Percentiles rank a stretch among this genome's conserved stretches.
phyloP scores from a whole-genome alignment of 179 eudicot species.

The Beta lomatogona region DNA sequence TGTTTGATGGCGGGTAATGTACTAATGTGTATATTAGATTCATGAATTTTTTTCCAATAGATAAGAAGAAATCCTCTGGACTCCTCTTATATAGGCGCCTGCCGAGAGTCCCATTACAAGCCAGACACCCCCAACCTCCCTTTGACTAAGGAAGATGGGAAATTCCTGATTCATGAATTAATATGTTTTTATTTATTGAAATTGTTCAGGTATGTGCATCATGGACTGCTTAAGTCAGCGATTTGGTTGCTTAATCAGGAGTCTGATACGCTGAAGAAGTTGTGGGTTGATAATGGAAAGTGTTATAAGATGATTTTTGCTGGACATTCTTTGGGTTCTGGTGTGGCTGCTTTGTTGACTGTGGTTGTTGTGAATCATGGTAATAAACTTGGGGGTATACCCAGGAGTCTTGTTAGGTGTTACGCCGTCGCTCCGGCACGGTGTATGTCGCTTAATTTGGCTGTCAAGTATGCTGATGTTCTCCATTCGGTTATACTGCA shows the following conservation, averaged over 20 bases:
- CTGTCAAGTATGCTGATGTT: slow-evolving; percentile 93
- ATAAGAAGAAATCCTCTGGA: too few relatives aligned
- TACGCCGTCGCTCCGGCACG: slow-evolving; percentile 79
- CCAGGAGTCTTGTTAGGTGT: slow-evolving; percentile 52
- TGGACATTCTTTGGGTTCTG: slow-evolving; percentile 91
- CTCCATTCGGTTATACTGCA: slow-evolving; percentile 75
- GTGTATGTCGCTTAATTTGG: slow-evolving; percentile 92
- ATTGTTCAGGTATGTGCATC: slow-evolving; percentile 52
- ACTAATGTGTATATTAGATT: too few relatives aligned
- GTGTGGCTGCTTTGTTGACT: slow-evolving; percentile 71
- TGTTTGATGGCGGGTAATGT: slow-evolving; percentile 76
- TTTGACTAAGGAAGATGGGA: too few relatives aligned
- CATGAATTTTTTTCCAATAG: too few relatives aligned
- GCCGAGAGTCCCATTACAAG: too few relatives aligned
- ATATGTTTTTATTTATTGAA: too few relatives aligned
- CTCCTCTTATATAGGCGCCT: too few relatives aligned
- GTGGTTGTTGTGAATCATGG: slow-evolving; percentile 75
- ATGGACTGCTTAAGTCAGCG: slow-evolving; percentile 78
- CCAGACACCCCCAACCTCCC: too few relatives aligned
- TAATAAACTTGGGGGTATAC: slow-evolving; percentile 63
- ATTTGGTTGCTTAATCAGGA: slow-evolving; percentile 71
- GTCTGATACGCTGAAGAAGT: slow-evolving; percentile 46
- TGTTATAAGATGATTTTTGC: slow-evolving; percentile 69
- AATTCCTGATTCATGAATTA: too few relatives aligned
- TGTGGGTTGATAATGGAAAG: slow-evolving; percentile 67